Percentiles rank a stretch among this genome's conserved stretches.
phyloP scores from a whole-genome alignment of 176 grass and related monocot genomes.

The Ensete glaucum region DNA sequence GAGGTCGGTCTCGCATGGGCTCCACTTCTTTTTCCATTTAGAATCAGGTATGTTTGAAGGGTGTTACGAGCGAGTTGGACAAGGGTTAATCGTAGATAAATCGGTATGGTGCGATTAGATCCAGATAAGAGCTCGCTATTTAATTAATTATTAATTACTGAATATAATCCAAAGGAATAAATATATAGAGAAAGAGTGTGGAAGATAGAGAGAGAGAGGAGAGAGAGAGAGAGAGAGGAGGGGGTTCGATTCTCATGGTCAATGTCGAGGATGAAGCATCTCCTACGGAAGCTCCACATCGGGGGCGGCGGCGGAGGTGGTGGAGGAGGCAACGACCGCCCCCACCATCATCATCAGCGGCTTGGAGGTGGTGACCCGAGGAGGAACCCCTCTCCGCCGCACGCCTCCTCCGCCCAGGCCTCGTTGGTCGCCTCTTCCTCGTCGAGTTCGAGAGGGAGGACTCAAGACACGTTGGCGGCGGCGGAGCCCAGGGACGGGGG shows the following conservation, averaged over 20 bases:
- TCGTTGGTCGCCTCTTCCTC: background rate
- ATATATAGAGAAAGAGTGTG: background rate
- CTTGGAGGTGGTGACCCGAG: slow-evolving; percentile 12
- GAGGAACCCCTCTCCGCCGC: background rate
- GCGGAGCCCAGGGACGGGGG: background rate
- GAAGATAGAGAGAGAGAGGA: background rate
- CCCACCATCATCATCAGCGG: slow-evolving; percentile 27
- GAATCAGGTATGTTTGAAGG: no score
- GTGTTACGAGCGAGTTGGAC: no score
- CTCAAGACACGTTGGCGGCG: slow-evolving; percentile 1
- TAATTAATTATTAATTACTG: background rate
- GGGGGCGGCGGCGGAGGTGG: slow-evolving; percentile 31
- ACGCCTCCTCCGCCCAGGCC: slow-evolving; percentile 12
- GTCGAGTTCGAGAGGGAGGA: background rate
- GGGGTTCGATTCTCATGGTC: slow-evolving; percentile 28
- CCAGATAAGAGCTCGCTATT: slow-evolving; percentile 3
- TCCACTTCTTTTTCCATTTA: no score
- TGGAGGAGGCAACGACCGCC: slow-evolving; percentile 7
- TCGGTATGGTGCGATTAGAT: background rate
- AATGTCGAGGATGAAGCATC: slow-evolving; percentile 94
- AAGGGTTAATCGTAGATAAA: no score
- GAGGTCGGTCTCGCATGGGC: no score
- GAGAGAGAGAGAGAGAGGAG: background rate
- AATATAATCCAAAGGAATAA: background rate
- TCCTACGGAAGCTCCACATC: slow-evolving; percentile 93